Base-by-base conservation (phyloP, 768 basidiomycete species). In the Mycena filopes region DNA sequence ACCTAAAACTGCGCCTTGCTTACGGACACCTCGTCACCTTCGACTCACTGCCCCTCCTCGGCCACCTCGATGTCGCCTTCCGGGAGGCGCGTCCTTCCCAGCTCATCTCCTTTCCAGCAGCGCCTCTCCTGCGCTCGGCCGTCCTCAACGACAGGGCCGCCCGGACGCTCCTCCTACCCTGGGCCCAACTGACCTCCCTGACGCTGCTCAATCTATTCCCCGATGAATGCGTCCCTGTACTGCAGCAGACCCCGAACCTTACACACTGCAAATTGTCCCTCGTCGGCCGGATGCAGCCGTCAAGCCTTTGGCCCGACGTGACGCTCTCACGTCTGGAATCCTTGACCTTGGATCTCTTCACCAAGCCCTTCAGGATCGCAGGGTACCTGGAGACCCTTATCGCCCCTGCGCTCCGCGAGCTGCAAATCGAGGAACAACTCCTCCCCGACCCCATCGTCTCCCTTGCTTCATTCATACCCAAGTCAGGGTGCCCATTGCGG, bases 121-220 rank as follows among this genome's bases (percentile, higher is more conserved):
- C 18, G 1, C 61, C 61, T 23, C 26, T 13, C 9, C 45, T 62
- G 9, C 51, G 51, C 7, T 26, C 33, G 7, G 51, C 31, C 26
- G 48, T 53, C 0, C 36, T 55, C 13, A 40, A 26, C 33, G 20
- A 48, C 15, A 6, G 40, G 21, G 5, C 36, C 7, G 16, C 12
- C 12, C 10, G 36, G 5, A 7, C 20, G 18, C 18, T 18, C 15
- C 1, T 55, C 23, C 31, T 63, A 2, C 61, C 61, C 2, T 55
- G 53, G 61, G 55, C 26, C 26, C 61, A 63, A 23, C 41, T 61
- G 50, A 61, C 60, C 5, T 54, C 43, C 18, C 15, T 61, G 20
- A 54, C 51, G 18, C 29, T 53, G 33, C 7, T 33, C 10, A 26
- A 1, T 5, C 1, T 4, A 38, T 16, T 11, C 2, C 25, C 20